Conservation (phyloP, 768 basidiomycete species). For the Suillus lakei region DNA sequence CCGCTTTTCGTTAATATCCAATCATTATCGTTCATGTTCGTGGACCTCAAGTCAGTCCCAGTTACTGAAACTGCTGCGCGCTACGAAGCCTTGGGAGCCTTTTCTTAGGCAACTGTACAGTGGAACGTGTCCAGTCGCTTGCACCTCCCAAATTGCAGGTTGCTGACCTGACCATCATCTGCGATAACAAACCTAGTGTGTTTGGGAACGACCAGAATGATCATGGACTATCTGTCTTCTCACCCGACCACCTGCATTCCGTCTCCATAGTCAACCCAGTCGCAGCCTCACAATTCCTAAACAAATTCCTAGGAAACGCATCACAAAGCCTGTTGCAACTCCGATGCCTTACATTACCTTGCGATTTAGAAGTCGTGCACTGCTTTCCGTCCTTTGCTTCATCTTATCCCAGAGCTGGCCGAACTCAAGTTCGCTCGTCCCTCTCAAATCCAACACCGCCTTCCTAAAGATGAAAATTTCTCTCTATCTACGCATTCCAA, state of each 20-base stretch:
- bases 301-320: background rate
- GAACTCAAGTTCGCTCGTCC: constrained; percentile 9
- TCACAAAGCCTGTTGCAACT: background rate
- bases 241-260: constrained; percentile 9
- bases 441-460: background rate
- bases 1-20: constrained; percentile 10
- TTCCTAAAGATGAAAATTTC: background rate
- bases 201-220: background rate
- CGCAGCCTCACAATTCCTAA: background rate
- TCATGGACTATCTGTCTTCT: constrained; percentile 7
- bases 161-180: constrained; percentile 3
- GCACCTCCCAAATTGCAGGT: background rate
- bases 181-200: background rate
- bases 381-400: constrained; percentile 5
- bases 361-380: constrained; percentile 3
- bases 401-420: constrained; percentile 5
- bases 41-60: constrained; percentile 8
- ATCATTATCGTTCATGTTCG: constrained; percentile 10
- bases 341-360: constrained; percentile 10
- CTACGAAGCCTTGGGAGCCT: constrained; percentile 1
- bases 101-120: constrained; percentile 5
- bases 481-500: background rate
- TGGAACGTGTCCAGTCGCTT: constrained; percentile 1
- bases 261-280: constrained; percentile 3
- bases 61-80: constrained; percentile 4